phyloP scores from a whole-genome alignment of 2,329 filamentous ascomycete genomes.

The Pseudocercospora vitis region DNA sequence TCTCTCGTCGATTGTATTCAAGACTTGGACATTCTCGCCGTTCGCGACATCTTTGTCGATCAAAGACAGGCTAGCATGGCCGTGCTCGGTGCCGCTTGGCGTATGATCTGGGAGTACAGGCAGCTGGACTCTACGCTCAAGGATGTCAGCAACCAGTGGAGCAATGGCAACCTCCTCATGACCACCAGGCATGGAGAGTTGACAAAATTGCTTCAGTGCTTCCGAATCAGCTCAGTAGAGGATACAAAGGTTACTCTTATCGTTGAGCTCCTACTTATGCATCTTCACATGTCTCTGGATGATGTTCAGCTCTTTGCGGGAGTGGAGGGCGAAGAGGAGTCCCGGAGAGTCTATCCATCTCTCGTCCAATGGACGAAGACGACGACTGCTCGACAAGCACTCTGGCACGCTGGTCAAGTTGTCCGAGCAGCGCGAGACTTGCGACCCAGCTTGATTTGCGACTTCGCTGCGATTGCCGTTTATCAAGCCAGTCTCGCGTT shows the following conservation, averaged over 20 bases:
- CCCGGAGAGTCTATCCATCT: slow-evolving; percentile 58
- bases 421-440: slow-evolving; percentile 58
- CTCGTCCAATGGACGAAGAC: slow-evolving; percentile 61
- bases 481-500: slow-evolving; percentile 68
- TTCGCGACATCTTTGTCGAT: slow-evolving; percentile 56
- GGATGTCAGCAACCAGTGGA: slow-evolving; percentile 48
- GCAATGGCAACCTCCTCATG: slow-evolving; percentile 41
- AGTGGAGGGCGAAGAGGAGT: slow-evolving; percentile 66
- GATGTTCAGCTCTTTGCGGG: slow-evolving; percentile 68
- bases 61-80: slow-evolving; percentile 58
- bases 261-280: slow-evolving; percentile 59
- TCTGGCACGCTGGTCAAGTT: slow-evolving; percentile 69
- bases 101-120: slow-evolving; percentile 65
- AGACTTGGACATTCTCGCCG: slow-evolving; percentile 55
- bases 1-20: slow-evolving; percentile 58
- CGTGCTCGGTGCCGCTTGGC: slow-evolving; percentile 66
- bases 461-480: slow-evolving; percentile 67
- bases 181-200: slow-evolving; percentile 63
- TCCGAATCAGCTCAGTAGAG: slow-evolving; percentile 45
- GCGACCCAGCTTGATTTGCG: slow-evolving; percentile 41
- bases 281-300: slow-evolving; percentile 64
- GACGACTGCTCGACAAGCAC: slow-evolving; percentile 56
- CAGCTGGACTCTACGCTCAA: slow-evolving; percentile 58
- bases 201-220: slow-evolving; percentile 56
- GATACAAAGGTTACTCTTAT: slow-evolving; percentile 41